Conservation (phyloP, 495 filamentous ascomycete species). For the Opeltia flavorubescens region DNA sequence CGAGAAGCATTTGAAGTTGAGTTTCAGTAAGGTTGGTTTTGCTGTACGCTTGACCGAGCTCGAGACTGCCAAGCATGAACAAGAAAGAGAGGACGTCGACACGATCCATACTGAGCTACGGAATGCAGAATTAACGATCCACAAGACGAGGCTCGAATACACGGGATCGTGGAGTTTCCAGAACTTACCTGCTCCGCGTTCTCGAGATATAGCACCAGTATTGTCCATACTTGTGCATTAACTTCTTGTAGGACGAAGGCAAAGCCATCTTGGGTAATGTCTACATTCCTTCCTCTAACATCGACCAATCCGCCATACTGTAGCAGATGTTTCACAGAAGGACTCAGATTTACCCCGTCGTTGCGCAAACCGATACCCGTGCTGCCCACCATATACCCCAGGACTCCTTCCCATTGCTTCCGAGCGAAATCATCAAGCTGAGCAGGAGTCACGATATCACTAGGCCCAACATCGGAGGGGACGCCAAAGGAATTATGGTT, state of each 20-base stretch:
- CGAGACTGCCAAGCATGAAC: conserved; percentile 86
- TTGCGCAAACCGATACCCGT: conserved; percentile 38
- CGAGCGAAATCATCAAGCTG: conserved; percentile 80
- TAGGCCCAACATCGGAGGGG: conserved; percentile 46
- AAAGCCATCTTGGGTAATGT: conserved; percentile 85
- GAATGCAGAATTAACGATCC: neutral
- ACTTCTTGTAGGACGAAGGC: conserved; percentile 88
- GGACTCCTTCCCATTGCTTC: conserved; percentile 84
- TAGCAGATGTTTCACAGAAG: conserved; percentile 70
- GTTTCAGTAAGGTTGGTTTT: conserved; percentile 62
- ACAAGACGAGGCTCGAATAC: neutral
- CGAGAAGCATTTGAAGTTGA: conserved; percentile 72
- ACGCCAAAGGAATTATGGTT: conserved; percentile 81
- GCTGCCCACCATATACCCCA: conserved; percentile 84
- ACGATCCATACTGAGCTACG: conserved; percentile 57
- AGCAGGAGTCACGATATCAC: conserved; percentile 41
- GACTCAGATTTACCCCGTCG: conserved; percentile 46
- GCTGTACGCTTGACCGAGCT: conserved; percentile 80
- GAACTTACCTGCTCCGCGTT: conserved; percentile 47
- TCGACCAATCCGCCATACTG: conserved; percentile 69
- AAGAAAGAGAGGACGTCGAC: conserved; percentile 92
- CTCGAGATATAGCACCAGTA: conserved; percentile 85
- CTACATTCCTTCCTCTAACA: conserved; percentile 37
- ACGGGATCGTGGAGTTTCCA: neutral
- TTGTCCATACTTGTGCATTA: conserved; percentile 91